These are phyloP conservation scores for Pythium oligandrum DNA, from an alignment of 352 stramenopile species.

Conservation along the genomic window DNA sequence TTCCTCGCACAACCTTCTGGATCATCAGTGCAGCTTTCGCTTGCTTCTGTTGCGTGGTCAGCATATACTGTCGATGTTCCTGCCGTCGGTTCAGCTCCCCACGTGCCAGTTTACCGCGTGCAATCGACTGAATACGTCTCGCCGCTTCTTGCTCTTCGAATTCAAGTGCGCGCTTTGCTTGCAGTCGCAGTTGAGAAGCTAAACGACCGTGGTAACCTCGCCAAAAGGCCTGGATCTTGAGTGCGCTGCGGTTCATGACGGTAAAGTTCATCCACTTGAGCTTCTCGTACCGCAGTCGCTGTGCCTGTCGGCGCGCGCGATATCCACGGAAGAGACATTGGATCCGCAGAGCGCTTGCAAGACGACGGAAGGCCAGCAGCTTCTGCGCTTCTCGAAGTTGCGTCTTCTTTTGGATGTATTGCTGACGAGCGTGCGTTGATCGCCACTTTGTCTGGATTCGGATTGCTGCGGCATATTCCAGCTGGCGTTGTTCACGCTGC, in stretches of 20 bases:
- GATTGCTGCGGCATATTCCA: constrained; percentile 31
- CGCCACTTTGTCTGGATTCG: constrained; percentile 54
- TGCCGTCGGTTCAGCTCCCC: constrained; percentile 24
- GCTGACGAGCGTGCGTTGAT: constrained; percentile 17
- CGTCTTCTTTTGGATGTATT: constrained; percentile 29
- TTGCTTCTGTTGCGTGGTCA: constrained; percentile 27
- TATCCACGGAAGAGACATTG: constrained; percentile 66
- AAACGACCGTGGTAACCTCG: constrained; percentile 68
- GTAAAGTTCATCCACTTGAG: constrained; percentile 67
- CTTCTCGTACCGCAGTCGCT: constrained; percentile 52
- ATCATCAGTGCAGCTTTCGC: constrained; percentile 45
- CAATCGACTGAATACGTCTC: constrained; percentile 51
- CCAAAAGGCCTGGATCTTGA: constrained; percentile 76
- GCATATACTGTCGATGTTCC: constrained; percentile 17
- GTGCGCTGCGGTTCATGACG: constrained; percentile 50
- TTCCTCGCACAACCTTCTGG: constrained; percentile 59
- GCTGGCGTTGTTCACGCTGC: constrained; percentile 14
- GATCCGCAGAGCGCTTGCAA: constrained; percentile 50
- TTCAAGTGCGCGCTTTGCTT: constrained; percentile 44
- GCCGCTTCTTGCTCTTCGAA: constrained; percentile 53
- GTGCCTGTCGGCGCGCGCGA: constrained; percentile 33
- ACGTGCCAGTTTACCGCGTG: constrained; percentile 46
- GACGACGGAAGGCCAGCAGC: constrained; percentile 30
- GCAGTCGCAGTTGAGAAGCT: constrained; percentile 45
- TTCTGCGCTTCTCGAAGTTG: constrained; percentile 24